Percentiles rank a stretch among this genome's conserved stretches.
Evolutionary conservation across 441 rosid genomes (phyloP).

Genomic region (Macaranga tanarius): DNA sequence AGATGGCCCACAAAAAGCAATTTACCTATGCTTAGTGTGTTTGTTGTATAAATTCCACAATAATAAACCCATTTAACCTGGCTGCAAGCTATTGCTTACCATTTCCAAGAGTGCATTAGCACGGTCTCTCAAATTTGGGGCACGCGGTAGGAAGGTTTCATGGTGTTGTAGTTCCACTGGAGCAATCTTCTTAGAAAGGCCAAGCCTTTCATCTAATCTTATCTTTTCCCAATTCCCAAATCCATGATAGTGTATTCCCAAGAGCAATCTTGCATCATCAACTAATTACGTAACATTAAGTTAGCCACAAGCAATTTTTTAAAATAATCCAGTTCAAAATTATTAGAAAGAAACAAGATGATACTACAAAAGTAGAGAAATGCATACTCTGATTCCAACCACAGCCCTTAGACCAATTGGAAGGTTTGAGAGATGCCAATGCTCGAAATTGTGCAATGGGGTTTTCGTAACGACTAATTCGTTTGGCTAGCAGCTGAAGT

Average conservation of each 20-base stretch:
- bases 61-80: not conserved
- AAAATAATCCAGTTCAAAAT: not conserved
- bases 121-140: constrained; percentile 95
- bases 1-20: not conserved
- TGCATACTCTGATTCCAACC: constrained; percentile 96
- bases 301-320: not conserved
- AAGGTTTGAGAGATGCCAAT: constrained; percentile 86
- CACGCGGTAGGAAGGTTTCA: constrained; percentile 97
- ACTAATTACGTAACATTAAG: constrained; percentile 44
- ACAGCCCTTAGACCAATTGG: constrained; percentile 99
- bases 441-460: constrained; percentile 90
- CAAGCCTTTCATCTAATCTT: constrained; percentile 87
- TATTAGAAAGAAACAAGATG: not conserved
- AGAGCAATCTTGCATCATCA: constrained; percentile 98
- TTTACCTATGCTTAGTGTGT: not conserved
- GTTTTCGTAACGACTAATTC: constrained; percentile 74
- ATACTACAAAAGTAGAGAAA: constrained; percentile 6
- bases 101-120: constrained; percentile 95
- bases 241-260: constrained; percentile 90
- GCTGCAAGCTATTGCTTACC: constrained; percentile 40
- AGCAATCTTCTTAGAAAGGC: constrained; percentile 96
- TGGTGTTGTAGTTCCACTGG: constrained; percentile 98
- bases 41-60: not conserved
- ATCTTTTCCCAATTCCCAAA: constrained; percentile 99
- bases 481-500: constrained; percentile 84